A percentile compares a stretch with the other conserved stretches of the same genome.
Evolutionary conservation across 495 filamentous ascomycete genomes (phyloP).

Genomic region (Jackrogersella minutella): DNA sequence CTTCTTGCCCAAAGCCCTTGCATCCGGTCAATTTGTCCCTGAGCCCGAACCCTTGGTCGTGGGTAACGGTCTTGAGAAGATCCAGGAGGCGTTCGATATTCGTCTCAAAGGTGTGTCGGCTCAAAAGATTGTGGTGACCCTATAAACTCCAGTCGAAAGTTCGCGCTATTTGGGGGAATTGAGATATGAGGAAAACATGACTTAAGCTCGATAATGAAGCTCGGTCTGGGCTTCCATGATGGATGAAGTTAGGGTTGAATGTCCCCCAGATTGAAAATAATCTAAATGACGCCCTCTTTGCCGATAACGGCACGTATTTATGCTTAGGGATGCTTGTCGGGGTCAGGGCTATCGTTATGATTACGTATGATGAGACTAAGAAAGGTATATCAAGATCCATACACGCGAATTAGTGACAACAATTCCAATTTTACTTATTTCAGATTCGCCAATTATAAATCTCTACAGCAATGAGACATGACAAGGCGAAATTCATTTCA

Average conservation of each 20-base stretch:
- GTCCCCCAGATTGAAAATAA: not conserved
- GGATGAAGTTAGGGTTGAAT: not conserved
- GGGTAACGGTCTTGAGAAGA: conserved; percentile 19
- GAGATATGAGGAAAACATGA: not conserved
- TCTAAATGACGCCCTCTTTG: not conserved
- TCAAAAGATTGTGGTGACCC: conserved; percentile 49
- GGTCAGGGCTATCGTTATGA: no score
- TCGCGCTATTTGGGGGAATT: not conserved
- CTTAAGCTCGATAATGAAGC: not conserved
- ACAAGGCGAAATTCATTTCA: not conserved
- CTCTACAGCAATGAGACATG: not conserved
- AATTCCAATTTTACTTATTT: not conserved
- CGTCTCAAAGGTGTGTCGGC: conserved; percentile 51
- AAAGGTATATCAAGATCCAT: no score
- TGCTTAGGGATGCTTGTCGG: not conserved
- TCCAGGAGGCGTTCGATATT: conserved; percentile 15
- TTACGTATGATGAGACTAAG: no score
- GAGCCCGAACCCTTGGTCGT: conserved; percentile 21
- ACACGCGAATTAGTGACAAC: no score
- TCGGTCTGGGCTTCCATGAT: not conserved
- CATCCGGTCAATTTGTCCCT: conserved; percentile 12
- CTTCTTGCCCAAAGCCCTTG: conserved; percentile 21
- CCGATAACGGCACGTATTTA: not conserved
- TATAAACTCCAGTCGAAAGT: not conserved
- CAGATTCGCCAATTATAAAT: not conserved